Base-by-base conservation (phyloP, 768 basidiomycete species). In the Paxillus ammoniavirescens region DNA sequence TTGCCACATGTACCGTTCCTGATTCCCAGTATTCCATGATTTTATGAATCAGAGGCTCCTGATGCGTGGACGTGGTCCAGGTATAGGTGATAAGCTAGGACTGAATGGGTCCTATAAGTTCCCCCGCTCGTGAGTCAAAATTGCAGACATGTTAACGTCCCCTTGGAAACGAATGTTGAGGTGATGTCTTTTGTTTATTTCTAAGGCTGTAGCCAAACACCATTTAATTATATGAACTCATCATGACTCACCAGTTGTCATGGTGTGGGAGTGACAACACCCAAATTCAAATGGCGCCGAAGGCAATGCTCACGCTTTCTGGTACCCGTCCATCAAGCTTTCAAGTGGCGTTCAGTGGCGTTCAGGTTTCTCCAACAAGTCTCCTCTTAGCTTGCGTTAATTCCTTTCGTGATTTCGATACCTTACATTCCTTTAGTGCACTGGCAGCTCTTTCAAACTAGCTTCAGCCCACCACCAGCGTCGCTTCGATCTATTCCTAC, bases 1-100 rank as follows among this genome's bases (percentile, higher is more conserved):
- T 53, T 60, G 26, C 48, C 52, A 26, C 65, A 69, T 62, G 65
- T 67, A 65, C 58, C 44, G 49, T 65, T 56, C 9, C 45, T 43
- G 46, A 40, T 12, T n/a, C 47, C 30, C 47, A 12, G 50, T 52
- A 42, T 52, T 49, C 18, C 35, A 52, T 50, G 51, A 14, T 42
- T 50, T 54, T 35, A 50, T 30, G 38, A 53, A 58, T 44, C 26
- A 56, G 30, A 54, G 49, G 50, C 52, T 53, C 55, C 44, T 58
- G 50, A 31, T 48, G 55, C 49, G 49, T 46, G 37, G 38, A 45
- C 46, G 54, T 57, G 49, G 53, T 42, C 45, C 50, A 17, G 59
- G 51, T 59, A 48, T 33, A 55, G 43, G 42, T 42, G 30, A 26
- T 50, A 37, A 47, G 36, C 18, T 44, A 28, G 23, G 18, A 21